Conservation (phyloP, 1,139 yeast genomes). For the Suhomyces anneliseae region DNA sequence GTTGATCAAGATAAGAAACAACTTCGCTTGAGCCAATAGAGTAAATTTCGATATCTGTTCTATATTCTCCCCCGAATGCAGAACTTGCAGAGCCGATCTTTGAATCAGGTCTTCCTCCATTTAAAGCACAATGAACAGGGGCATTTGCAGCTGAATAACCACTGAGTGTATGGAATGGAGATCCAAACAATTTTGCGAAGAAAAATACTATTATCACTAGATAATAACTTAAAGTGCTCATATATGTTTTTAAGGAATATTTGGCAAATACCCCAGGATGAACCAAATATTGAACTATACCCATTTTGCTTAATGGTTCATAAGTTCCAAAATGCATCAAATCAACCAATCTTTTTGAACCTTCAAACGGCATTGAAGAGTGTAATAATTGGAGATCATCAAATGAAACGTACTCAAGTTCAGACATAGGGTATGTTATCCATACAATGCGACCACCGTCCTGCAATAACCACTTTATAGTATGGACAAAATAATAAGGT, state of each 20-base stretch:
- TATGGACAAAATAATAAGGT: constrained; percentile 80
- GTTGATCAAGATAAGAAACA: constrained; percentile 7
- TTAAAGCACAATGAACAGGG: constrained; percentile 47
- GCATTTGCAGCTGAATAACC: constrained; percentile 92
- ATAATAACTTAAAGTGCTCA: constrained; percentile 73
- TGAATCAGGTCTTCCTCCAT: constrained; percentile 45
- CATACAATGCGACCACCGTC: constrained; percentile 71
- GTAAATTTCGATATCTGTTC: constrained; percentile 2
- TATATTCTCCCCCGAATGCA: constrained; percentile 55
- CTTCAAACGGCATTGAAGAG: constrained; percentile 77
- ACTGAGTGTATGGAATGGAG: constrained; percentile 82
- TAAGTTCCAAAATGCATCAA: constrained; percentile 75
- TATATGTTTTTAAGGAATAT: constrained; percentile 71
- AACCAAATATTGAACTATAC: constrained; percentile 70
- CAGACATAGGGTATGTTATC: constrained; percentile 82
- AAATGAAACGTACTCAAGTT: constrained; percentile 66
- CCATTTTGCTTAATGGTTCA: constrained; percentile 44
- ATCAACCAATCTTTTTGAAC: constrained; percentile 87
- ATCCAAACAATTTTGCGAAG: constrained; percentile 76
- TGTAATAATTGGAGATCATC: constrained; percentile 72
- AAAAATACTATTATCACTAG: constrained; percentile 85
- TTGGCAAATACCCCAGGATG: constrained; percentile 96
- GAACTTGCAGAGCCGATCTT: constrained; percentile 79
- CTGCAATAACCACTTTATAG: constrained; percentile 51
- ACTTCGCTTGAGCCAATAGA: constrained; percentile 8